These are phyloP conservation scores for Farysia itapuensis DNA, from an alignment of 1,284 basidiomycete species.

Conservation along the genomic window DNA sequence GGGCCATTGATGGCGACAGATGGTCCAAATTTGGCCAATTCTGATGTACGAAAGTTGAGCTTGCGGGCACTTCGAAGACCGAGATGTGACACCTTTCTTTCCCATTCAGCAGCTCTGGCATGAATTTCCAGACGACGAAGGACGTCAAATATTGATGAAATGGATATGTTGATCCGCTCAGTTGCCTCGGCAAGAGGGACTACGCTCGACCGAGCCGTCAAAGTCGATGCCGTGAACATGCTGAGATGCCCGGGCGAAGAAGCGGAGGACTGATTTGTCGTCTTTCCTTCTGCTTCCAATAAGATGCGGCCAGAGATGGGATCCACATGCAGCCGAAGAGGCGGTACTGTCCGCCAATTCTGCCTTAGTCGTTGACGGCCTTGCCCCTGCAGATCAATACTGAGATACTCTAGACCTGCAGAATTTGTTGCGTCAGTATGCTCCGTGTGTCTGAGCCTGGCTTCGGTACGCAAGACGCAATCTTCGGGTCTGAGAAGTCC, in stretches of 20 bases:
- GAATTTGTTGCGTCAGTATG: slow-evolving; percentile 14
- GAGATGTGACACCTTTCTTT: slow-evolving; percentile 45
- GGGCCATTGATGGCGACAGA: slow-evolving; percentile 13
- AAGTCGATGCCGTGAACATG: slow-evolving; percentile 19
- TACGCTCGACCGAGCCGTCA: slow-evolving; percentile 12
- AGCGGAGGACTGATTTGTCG: not conserved
- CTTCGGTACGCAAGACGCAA: slow-evolving; percentile 18
- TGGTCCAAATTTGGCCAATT: slow-evolving; percentile 38
- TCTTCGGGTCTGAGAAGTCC: slow-evolving; percentile 22
- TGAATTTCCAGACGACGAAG: slow-evolving; percentile 34
- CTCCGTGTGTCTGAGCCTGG: slow-evolving; percentile 15
- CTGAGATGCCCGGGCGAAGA: too few relatives aligned
- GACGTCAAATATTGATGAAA: slow-evolving; percentile 28
- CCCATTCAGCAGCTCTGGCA: slow-evolving; percentile 48
- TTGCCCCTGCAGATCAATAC: slow-evolving; percentile 11
- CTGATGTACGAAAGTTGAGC: slow-evolving; percentile 67
- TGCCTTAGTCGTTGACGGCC: slow-evolving; percentile 1
- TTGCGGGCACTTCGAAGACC: slow-evolving; percentile 68
- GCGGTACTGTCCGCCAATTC: slow-evolving; percentile 4
- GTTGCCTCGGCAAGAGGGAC: slow-evolving; percentile 32
- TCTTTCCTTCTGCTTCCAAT: slow-evolving; percentile 13
- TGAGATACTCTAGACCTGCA: slow-evolving; percentile 17
- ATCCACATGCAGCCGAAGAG: slow-evolving; percentile 34
- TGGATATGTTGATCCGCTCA: slow-evolving; percentile 31
- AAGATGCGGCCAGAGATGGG: slow-evolving; percentile 28